phyloP scores from a whole-genome alignment of 495 filamentous ascomycete genomes.

The Aspergillus asperescens region DNA sequence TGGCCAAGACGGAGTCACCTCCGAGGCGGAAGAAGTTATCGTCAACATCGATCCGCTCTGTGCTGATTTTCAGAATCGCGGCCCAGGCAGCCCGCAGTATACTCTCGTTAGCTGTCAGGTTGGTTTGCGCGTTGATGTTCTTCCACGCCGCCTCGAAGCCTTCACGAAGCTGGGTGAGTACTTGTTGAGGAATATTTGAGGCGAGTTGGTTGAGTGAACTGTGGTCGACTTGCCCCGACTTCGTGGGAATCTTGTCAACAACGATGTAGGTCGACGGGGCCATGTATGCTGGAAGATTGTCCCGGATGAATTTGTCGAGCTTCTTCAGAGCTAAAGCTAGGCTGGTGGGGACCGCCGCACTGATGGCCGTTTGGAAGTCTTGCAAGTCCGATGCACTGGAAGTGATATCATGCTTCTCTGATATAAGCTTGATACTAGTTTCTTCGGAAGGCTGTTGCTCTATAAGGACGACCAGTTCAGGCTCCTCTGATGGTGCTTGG shows the following conservation, averaged over 20 bases:
- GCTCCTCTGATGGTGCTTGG: conserved; percentile 17
- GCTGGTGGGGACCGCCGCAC: conserved; percentile 17
- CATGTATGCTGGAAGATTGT: conserved; percentile 40
- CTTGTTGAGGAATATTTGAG: conserved; percentile 18
- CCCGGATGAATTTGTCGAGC: conserved; percentile 33
- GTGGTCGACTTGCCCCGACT: conserved; percentile 22
- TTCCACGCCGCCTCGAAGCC: conserved; percentile 25
- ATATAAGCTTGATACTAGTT: conserved; percentile 21
- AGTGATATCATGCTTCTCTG: conserved; percentile 16
- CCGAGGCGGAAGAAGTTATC: conserved; percentile 47
- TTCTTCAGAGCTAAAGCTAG: conserved; percentile 28
- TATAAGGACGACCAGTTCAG: conserved; percentile 27
- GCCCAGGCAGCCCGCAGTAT: conserved; percentile 44
- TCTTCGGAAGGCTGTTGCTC: conserved; percentile 22
- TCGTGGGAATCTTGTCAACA: conserved; percentile 25
- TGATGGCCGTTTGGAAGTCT: conserved; percentile 10
- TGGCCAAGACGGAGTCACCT: conserved; percentile 44
- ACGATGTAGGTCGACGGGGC: conserved; percentile 34
- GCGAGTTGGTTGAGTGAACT: conserved; percentile 23
- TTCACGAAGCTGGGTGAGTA: conserved; percentile 19
- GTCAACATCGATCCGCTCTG: conserved; percentile 35
- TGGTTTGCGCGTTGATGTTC: conserved; percentile 16
- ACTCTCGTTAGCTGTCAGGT: conserved; percentile 31
- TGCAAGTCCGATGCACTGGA: conserved; percentile 1
- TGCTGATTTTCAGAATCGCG: conserved; percentile 32